Percentiles rank a stretch among this genome's conserved stretches.
Evolutionary conservation across 1,284 basidiomycete genomes (phyloP).

Genomic region (Mycena citricolor): DNA sequence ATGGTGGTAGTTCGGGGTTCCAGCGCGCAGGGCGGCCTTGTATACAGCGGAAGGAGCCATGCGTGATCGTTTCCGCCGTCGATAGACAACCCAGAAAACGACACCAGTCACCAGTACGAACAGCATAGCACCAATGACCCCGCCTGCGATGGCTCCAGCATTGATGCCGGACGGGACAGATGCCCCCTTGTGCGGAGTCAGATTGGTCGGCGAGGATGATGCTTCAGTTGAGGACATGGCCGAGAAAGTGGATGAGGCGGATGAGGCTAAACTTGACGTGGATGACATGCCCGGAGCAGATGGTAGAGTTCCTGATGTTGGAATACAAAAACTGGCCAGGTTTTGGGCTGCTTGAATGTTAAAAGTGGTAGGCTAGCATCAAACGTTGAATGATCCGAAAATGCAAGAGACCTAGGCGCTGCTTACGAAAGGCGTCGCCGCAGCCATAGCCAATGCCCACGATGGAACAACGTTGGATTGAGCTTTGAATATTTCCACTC

Average conservation of each 20-base stretch:
- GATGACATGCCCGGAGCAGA: background rate
- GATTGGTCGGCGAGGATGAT: background rate
- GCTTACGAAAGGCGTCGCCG: constrained; percentile 8
- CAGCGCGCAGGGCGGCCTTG: constrained; percentile 14
- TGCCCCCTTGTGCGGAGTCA: background rate
- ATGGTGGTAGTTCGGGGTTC: constrained; percentile 8
- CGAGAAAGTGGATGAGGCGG: background rate
- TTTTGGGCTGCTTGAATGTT: background rate
- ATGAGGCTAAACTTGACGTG: background rate
- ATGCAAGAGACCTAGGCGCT: background rate
- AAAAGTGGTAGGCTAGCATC: constrained; percentile 7
- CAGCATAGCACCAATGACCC: constrained; percentile 43
- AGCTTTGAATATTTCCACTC: too few species aligned
- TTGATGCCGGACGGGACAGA: background rate
- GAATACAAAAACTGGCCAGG: background rate
- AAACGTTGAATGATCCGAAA: background rate
- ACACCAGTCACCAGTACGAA: constrained; percentile 33
- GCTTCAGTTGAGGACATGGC: background rate
- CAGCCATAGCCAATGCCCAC: constrained; percentile 11
- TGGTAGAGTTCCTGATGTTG: background rate
- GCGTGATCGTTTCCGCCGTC: constrained; percentile 29
- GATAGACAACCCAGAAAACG: constrained; percentile 27
- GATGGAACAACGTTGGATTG: constrained; percentile 1
- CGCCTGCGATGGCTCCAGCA: constrained; percentile 34
- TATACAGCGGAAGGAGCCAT: constrained; percentile 25